Percentiles rank a stretch among this genome's conserved stretches.
Evolutionary conservation across 1,284 basidiomycete species (phyloP).

Genomic region (Apiotrichum domesticum): DNA sequence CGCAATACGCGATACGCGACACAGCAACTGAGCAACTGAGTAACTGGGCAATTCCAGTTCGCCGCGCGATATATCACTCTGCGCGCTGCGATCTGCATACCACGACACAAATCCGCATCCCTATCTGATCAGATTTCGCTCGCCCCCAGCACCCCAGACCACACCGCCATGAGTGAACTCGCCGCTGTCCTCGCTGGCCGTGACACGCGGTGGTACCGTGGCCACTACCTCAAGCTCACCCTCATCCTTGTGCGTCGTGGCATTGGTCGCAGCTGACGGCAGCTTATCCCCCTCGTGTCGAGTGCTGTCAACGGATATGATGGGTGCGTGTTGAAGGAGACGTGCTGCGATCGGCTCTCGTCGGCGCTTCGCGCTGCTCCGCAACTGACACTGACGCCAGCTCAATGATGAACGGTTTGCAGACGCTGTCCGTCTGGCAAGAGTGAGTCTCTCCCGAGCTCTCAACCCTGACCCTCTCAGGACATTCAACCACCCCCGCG

Average conservation of each 20-base stretch:
- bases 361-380: slow-evolving; percentile 3
- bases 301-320: slow-evolving; percentile 26
- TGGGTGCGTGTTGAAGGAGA: not conserved
- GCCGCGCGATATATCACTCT: no score
- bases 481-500: not conserved
- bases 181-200: slow-evolving; percentile 16
- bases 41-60: no score
- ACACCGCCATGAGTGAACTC: slow-evolving; percentile 3
- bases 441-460: slow-evolving; percentile 15
- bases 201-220: slow-evolving; percentile 30
- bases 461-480: not conserved
- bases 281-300: slow-evolving; percentile 31
- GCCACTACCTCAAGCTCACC: slow-evolving; percentile 24
- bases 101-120: no score
- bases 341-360: slow-evolving; percentile 5
- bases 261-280: not conserved
- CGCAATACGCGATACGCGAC: no score
- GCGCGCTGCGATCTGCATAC: no score
- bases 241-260: slow-evolving; percentile 17
- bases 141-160: no score
- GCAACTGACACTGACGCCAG: slow-evolving; percentile 13
- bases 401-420: slow-evolving; percentile 26
- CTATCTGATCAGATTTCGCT: no score
- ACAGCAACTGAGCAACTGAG: no score
- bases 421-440: not conserved